Evolutionary conservation across 768 basidiomycete genomes (phyloP).

Genomic region (Trametes cingulata): DNA sequence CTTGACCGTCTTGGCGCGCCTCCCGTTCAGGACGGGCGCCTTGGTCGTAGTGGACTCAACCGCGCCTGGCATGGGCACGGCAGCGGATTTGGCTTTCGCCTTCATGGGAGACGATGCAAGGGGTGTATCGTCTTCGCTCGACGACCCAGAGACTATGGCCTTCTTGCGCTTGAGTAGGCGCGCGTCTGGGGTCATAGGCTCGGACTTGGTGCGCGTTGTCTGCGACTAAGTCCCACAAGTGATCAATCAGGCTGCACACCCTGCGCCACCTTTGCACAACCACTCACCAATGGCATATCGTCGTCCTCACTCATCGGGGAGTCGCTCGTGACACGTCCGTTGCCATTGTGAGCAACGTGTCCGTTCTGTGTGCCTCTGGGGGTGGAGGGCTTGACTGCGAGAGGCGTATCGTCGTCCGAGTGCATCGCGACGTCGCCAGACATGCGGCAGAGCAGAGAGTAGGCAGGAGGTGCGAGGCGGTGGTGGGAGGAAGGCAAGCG

Average conservation of each 20-base stretch:
- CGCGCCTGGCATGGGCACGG: slow-evolving; percentile 44
- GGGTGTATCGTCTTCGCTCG: slow-evolving; percentile 72
- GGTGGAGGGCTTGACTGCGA: slow-evolving; percentile 42
- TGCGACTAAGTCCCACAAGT: slow-evolving; percentile 48
- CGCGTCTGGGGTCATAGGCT: slow-evolving; percentile 34
- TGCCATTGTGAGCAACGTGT: slow-evolving; percentile 46
- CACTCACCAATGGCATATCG: slow-evolving; percentile 68
- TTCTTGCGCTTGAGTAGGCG: slow-evolving; percentile 60
- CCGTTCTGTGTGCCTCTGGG: slow-evolving; percentile 38
- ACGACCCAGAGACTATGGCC: slow-evolving; percentile 51
- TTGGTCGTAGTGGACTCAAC: slow-evolving; percentile 40
- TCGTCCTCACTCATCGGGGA: slow-evolving; percentile 69
- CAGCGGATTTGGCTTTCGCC: slow-evolving; percentile 47
- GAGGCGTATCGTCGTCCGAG: slow-evolving; percentile 61
- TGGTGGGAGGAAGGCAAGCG: slow-evolving; percentile 30
- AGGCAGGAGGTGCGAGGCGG: slow-evolving; percentile 24
- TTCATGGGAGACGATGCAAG: slow-evolving; percentile 75
- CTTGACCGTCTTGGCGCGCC: slow-evolving; percentile 35
- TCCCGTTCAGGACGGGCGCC: slow-evolving; percentile 33
- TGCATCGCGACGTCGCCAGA: slow-evolving; percentile 51
- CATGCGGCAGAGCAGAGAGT: slow-evolving; percentile 33
- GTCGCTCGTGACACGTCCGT: slow-evolving; percentile 42
- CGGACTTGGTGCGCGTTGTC: slow-evolving; percentile 49
- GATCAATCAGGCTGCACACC: background rate
- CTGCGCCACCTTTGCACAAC: background rate